Base-by-base conservation (phyloP, 345 rosid species). In the Eutrema heterophyllum region DNA sequence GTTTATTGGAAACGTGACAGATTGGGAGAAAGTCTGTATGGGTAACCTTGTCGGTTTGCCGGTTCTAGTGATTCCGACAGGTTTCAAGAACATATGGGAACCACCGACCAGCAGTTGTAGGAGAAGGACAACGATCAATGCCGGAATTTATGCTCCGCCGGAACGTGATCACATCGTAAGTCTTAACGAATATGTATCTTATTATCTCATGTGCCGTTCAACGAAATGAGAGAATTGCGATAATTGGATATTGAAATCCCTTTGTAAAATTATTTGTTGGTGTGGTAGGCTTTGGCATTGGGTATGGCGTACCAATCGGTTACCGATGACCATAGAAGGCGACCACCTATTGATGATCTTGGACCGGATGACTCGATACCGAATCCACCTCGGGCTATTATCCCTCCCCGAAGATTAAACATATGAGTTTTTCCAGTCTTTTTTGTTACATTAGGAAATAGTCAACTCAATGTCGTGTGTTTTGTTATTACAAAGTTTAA, bases 21-120 rank as follows among this genome's bases (percentile, higher is more conserved):
- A 93, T 24, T 91, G 97, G 97, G 98, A 93, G 82, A 91, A 74
- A 83, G 89, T 88, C 6, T 86, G 97, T 78, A 12, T 91, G 82
- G 98, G 96, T 72, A 93, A 93, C 84, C 91, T 91, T 2, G 97
- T 88, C 11, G 98, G 98, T 27, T 53, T 93, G 40, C 98, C 96
- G 2, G 85, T 88, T 14, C 58, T 89, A 9, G 90, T 91, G 48
- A 81, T 93, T 61, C 96, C 94, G 2, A 84, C 94, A 0, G 89
- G 91, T 48, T 84, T 83, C 26, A 83, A 79, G 39, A 80, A 51
- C 74, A 83, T 88, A 78, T 14, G 89, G 0, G 71, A 84, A 64
- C 90, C 91, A 33, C 92, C 96, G 4, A n/a, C 84, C 0, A 51
- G 57, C 3, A 86, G 70, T 45, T 79, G 88, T 44, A 85, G 76